phyloP scores from a whole-genome alignment of 2,329 filamentous ascomycete genomes.

The Amylocarpus encephaloides region DNA sequence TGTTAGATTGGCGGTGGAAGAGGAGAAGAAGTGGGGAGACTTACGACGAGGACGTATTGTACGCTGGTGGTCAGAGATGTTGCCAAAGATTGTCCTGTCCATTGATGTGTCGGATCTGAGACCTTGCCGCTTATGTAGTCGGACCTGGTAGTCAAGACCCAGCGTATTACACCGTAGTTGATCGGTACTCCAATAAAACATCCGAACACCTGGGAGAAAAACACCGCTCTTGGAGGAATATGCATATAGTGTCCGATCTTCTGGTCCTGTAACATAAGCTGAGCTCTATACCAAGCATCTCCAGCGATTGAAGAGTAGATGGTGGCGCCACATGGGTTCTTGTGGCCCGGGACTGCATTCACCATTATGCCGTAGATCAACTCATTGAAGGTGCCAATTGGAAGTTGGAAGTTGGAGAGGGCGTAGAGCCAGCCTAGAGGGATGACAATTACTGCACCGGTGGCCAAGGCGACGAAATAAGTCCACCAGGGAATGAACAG shows the following conservation, averaged over 20 bases:
- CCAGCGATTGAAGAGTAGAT: slow-evolving; percentile 53
- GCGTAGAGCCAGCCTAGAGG: slow-evolving; percentile 55
- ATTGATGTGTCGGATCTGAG: slow-evolving; percentile 51
- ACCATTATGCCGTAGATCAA: slow-evolving; percentile 55
- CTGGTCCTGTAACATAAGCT: slow-evolving; percentile 54
- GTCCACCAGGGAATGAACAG: slow-evolving; percentile 56
- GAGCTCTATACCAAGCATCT: slow-evolving; percentile 55
- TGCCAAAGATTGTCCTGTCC: slow-evolving; percentile 51
- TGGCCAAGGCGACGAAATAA: slow-evolving; percentile 49
- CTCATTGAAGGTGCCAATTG: slow-evolving; percentile 55
- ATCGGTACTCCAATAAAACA: slow-evolving; percentile 52
- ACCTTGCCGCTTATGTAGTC: slow-evolving; percentile 46
- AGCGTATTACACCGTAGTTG: slow-evolving; percentile 55
- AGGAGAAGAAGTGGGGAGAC: slow-evolving; percentile 9
- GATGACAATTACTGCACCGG: slow-evolving; percentile 44
- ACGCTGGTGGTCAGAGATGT: slow-evolving; percentile 48
- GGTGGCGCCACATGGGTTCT: slow-evolving; percentile 52
- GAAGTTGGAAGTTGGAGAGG: slow-evolving; percentile 47
- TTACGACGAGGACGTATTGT: slow-evolving; percentile 52
- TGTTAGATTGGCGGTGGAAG: too few species aligned
- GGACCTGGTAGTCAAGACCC: slow-evolving; percentile 51
- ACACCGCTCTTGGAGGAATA: slow-evolving; percentile 50
- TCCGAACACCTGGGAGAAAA: slow-evolving; percentile 56
- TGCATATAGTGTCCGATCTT: slow-evolving; percentile 61
- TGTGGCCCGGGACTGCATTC: slow-evolving; percentile 42